Evolutionary conservation across 2,329 filamentous ascomycete genomes (phyloP).

Genomic region (Diaporthe sp.): DNA sequence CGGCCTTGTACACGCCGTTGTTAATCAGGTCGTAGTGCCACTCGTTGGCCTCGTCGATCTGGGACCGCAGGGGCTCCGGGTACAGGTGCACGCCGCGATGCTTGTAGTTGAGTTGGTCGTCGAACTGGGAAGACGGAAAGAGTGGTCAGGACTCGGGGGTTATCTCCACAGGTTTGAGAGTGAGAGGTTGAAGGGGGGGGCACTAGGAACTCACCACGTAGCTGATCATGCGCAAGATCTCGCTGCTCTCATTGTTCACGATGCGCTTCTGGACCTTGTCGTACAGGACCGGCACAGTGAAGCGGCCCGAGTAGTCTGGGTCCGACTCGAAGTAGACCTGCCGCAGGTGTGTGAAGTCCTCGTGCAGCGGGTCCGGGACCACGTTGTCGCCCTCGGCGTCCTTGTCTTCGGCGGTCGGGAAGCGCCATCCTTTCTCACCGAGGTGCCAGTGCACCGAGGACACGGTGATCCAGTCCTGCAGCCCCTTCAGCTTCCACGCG

Average conservation of each 20-base stretch:
- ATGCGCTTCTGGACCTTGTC: conserved; percentile 81
- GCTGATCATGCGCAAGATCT: conserved; percentile 93
- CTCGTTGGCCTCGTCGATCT: conserved; percentile 81
- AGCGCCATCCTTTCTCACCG: conserved; percentile 80
- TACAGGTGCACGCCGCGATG: conserved; percentile 73
- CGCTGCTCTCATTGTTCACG: conserved; percentile 91
- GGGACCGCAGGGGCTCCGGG: conserved; percentile 68
- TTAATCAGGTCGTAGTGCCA: conserved; percentile 85
- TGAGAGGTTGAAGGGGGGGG: background rate
- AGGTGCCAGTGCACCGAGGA: conserved; percentile 96
- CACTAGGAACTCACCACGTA: conserved; percentile 63
- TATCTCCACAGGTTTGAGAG: background rate
- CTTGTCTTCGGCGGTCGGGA: conserved; percentile 71
- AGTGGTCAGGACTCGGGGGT: background rate
- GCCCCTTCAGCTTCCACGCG: conserved; percentile 87
- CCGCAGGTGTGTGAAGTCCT: conserved; percentile 74
- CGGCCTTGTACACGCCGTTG: conserved; percentile 79
- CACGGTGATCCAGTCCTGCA: conserved; percentile 83
- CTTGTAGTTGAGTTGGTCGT: conserved; percentile 72
- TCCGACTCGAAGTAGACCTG: conserved; percentile 84
- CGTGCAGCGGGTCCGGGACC: conserved; percentile 75
- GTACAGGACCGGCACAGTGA: conserved; percentile 89
- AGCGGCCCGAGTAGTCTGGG: conserved; percentile 78
- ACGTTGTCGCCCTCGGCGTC: conserved; percentile 70
- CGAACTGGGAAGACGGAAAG: conserved; percentile 62